Conservation (phyloP, 2,329 filamentous ascomycete genomes). For the Aureobasidium sp. region DNA sequence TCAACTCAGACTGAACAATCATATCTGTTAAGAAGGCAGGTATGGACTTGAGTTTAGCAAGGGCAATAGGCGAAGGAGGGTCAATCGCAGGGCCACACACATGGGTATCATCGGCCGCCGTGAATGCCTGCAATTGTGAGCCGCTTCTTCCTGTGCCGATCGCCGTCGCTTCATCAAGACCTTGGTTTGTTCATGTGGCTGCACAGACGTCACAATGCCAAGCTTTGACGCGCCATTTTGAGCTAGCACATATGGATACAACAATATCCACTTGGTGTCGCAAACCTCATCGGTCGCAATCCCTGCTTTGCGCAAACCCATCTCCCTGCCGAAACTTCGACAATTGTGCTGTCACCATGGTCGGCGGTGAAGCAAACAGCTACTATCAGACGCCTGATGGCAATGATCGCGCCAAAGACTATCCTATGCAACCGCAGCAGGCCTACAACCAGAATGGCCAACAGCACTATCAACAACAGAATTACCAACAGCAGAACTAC, state of each 20-base stretch:
- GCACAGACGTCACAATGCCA: neutral
- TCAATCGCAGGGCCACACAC: too few species aligned
- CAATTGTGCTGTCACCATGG: conserved; percentile 24
- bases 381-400: conserved; percentile 40
- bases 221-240: conserved; percentile 7
- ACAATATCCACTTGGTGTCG: conserved; percentile 9
- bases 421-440: conserved; percentile 22
- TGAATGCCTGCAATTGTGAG: neutral
- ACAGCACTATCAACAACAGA: conserved; percentile 32
- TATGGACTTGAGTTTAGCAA: too few species aligned
- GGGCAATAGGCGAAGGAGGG: too few species aligned
- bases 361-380: conserved; percentile 37
- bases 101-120: too few species aligned
- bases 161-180: neutral
- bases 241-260: conserved; percentile 19
- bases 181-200: conserved; percentile 4
- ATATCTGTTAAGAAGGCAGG: too few species aligned
- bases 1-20: too few species aligned
- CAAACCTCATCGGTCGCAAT: neutral
- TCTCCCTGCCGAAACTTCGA: neutral
- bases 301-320: neutral
- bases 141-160: conserved; percentile 13
- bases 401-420: conserved; percentile 23
- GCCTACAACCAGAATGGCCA: conserved; percentile 24
- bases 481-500: conserved; percentile 37